Conservation (phyloP, 2,329 filamentous ascomycete species). For the Cladosporium sp. region DNA sequence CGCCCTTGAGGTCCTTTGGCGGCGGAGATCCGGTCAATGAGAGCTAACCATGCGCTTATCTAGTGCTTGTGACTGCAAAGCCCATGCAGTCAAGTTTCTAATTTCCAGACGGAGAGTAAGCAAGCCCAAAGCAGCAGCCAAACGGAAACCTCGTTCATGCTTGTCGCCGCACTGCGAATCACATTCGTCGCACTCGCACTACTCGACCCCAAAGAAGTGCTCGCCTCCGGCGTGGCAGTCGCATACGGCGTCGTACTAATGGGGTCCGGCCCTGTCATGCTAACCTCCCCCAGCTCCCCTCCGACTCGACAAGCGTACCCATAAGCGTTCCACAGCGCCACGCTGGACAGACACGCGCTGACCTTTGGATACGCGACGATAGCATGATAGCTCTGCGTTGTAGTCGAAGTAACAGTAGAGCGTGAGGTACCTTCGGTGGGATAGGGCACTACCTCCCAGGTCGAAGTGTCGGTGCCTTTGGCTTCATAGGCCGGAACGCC, state of each 20-base stretch:
- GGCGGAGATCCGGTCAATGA: too few species aligned
- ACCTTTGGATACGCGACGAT: slow-evolving; percentile 7
- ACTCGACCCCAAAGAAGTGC: neutral
- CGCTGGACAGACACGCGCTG: slow-evolving; percentile 8
- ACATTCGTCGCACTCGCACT: neutral
- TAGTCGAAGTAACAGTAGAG: neutral
- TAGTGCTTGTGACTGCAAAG: too few species aligned
- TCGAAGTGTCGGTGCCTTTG: slow-evolving; percentile 2
- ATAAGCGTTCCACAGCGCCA: slow-evolving; percentile 4
- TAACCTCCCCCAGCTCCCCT: slow-evolving; percentile 1
- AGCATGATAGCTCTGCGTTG: neutral
- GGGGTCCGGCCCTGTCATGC: neutral
- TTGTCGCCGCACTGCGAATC: neutral
- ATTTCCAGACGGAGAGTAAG: slow-evolving; percentile 2
- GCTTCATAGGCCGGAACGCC: slow-evolving; percentile 4
- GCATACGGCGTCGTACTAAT: neutral
- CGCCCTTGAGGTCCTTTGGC: slow-evolving; percentile 26
- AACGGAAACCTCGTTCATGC: neutral
- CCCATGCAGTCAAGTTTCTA: neutral
- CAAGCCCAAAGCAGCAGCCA: neutral
- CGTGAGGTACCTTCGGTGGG: slow-evolving; percentile 6
- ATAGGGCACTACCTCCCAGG: neutral
- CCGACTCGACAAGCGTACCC: neutral
- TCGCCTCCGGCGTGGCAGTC: neutral
- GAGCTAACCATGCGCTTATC: too few species aligned